Conservation (phyloP, 2,329 filamentous ascomycete species). For the Leptoxyphium fumago region DNA sequence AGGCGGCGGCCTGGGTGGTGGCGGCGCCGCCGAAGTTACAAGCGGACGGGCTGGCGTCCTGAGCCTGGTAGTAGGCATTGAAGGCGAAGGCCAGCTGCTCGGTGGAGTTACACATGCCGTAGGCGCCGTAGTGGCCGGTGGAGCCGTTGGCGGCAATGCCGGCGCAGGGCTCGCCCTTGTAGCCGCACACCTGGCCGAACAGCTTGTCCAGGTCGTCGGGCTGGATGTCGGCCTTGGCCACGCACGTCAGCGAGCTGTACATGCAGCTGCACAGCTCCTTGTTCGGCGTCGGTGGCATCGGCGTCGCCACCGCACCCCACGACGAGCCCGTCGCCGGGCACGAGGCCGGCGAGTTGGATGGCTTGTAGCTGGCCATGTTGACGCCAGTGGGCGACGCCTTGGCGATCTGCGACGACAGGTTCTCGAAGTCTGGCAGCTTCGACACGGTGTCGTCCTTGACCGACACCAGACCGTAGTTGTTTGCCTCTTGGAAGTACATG, state of each 20-base stretch:
- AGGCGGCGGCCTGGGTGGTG: slow-evolving; percentile 34
- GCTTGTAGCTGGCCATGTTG: slow-evolving; percentile 51
- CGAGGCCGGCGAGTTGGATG: slow-evolving; percentile 52
- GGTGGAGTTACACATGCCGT: slow-evolving; percentile 58
- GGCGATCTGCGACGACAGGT: slow-evolving; percentile 55
- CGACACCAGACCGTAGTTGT: slow-evolving; percentile 71
- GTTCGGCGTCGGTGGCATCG: slow-evolving; percentile 73
- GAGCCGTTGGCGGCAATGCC: slow-evolving; percentile 55
- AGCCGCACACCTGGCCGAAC: slow-evolving; percentile 61
- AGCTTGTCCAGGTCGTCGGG: slow-evolving; percentile 47
- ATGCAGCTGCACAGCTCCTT: slow-evolving; percentile 72
- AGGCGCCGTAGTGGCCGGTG: slow-evolving; percentile 57
- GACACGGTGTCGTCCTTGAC: slow-evolving; percentile 44
- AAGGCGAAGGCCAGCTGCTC: slow-evolving; percentile 62
- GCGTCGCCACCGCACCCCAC: slow-evolving; percentile 54
- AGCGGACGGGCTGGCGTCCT: slow-evolving; percentile 38
- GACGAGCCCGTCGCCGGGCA: slow-evolving; percentile 53
- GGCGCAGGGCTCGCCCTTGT: slow-evolving; percentile 39
- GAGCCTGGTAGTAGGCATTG: slow-evolving; percentile 53
- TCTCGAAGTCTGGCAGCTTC: slow-evolving; percentile 60
- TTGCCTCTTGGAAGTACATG: slow-evolving; percentile 90
- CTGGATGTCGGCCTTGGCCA: slow-evolving; percentile 43
- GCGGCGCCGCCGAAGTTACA: slow-evolving; percentile 62
- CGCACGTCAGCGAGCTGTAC: slow-evolving; percentile 57
- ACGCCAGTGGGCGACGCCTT: slow-evolving; percentile 53